Evolutionary conservation across 805 yeast species (phyloP).

Genomic region (Diddensiella santjacobensis): DNA sequence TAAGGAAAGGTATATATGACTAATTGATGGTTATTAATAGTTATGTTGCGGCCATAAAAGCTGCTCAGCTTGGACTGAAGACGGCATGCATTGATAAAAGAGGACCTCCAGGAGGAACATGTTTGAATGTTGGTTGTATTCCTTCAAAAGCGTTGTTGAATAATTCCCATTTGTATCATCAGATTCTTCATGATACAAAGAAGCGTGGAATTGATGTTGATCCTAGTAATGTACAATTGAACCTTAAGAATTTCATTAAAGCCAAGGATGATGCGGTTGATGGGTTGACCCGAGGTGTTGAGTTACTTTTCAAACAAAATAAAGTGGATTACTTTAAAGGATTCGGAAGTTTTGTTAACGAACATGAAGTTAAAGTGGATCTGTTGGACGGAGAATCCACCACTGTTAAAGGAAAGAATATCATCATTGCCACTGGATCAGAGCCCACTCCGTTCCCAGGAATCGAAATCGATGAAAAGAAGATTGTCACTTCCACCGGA

Average conservation of each 20-base stretch:
- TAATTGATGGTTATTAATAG: not conserved
- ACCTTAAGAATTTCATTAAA: slow-evolving; percentile 76
- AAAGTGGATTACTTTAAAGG: slow-evolving; percentile 95
- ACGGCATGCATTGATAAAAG: slow-evolving; percentile 97
- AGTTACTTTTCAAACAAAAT: slow-evolving; percentile 91
- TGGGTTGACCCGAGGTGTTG: slow-evolving; percentile 91
- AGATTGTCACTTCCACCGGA: slow-evolving; percentile 96
- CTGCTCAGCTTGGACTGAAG: slow-evolving; percentile 91
- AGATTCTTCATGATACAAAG: slow-evolving; percentile 77
- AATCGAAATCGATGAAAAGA: slow-evolving; percentile 90
- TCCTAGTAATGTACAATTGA: slow-evolving; percentile 56
- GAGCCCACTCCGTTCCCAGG: slow-evolving; percentile 99
- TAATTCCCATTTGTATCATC: slow-evolving; percentile 91
- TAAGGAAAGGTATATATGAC: not conserved
- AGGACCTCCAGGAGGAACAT: slow-evolving; percentile 95
- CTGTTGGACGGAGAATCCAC: slow-evolving; percentile 85
- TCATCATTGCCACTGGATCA: slow-evolving; percentile 97
- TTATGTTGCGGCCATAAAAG: slow-evolving; percentile 97
- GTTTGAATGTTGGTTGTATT: slow-evolving; percentile 98
- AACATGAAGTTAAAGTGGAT: slow-evolving; percentile 69
- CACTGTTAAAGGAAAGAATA: slow-evolving; percentile 74
- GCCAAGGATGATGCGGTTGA: slow-evolving; percentile 89
- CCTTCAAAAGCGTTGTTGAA: slow-evolving; percentile 95
- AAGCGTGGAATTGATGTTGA: slow-evolving; percentile 84
- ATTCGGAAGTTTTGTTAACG: slow-evolving; percentile 80